Evolutionary conservation across 768 basidiomycete species (phyloP), one percentile per base, ranked within the genome.

Genomic region (Dioszegia aurantiaca): DNA sequence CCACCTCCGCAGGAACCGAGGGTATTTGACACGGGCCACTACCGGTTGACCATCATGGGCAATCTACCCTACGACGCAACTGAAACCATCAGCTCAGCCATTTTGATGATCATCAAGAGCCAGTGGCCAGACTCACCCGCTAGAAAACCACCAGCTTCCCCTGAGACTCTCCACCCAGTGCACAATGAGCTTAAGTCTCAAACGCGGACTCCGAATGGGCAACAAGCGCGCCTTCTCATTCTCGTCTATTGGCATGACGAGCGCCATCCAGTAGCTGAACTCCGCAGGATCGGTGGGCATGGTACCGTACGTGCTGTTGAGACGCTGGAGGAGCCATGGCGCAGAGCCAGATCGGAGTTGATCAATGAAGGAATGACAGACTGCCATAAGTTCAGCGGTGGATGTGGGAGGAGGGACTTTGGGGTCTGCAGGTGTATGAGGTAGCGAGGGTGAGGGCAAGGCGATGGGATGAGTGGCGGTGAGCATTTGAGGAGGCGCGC

Each of bases 311-410:
- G 86, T 85, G 67, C 82, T 83, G 69, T 88, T 84, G 42, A 95
- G 81, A 46, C 89, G 83, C 69, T 95, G 90, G 1, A 90, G 85
- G 33, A 97, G 86, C 93, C 94, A 97, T 11, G 93, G 94, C 0
- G 90, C 89, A 0, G 85, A 86, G 16, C 90, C 89, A 2, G 79
- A 79, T 56, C 82, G 76, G 10, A 87, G 78, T 61, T 85, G 83
- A 24, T 80, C 79, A 57, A 88, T 78, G 68, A 88, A 88, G 4
- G 78, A 77, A 43, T 81, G 81, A 67, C 87, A 88, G 14, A 79
- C 80, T 1, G 74, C 78, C 77, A 87, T 81, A 36, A 87, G 79
- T 61, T 85, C 81, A 1, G 79, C 80, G 54, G 83, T 86, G 14
- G 83, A 70, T 37, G 76, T 86, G 14, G 83, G 70, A 36, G 76